Evolutionary conservation across 805 yeast genomes (phyloP).

Genomic region (Yamadazyma paraphyllophila): DNA sequence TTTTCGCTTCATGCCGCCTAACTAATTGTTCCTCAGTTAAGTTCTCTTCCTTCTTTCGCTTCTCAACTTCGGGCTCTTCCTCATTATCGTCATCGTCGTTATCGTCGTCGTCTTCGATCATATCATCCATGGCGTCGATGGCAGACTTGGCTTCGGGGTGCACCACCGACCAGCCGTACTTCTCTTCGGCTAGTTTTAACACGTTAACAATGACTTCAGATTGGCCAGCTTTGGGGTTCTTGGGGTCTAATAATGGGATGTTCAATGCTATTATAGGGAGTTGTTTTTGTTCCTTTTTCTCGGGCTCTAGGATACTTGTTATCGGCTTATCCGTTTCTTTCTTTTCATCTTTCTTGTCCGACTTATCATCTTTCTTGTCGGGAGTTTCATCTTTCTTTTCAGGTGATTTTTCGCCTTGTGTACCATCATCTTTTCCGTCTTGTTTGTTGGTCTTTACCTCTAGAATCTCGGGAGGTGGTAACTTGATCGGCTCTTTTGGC

Average conservation of each 20-base stretch:
- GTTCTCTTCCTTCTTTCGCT: conserved; percentile 21
- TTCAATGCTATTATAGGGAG: conserved; percentile 54
- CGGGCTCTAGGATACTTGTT: conserved; percentile 8
- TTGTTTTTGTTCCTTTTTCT: conserved; percentile 22
- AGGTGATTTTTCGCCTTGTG: conserved; percentile 1
- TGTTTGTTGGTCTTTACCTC: conserved; percentile 13
- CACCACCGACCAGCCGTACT: conserved; percentile 73
- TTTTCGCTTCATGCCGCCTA: conserved; percentile 42
- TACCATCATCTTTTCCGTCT: conserved; percentile 5
- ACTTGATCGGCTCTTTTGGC: conserved; percentile 13
- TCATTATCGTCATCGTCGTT: conserved; percentile 25
- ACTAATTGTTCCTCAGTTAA: conserved; percentile 44
- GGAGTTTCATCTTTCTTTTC: background rate
- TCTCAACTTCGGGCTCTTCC: conserved; percentile 10
- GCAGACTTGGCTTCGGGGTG: conserved; percentile 67
- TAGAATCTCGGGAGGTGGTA: conserved; percentile 23
- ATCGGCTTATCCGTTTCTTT: background rate
- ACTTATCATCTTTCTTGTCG: background rate
- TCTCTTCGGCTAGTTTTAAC: conserved; percentile 71
- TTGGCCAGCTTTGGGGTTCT: conserved; percentile 53
- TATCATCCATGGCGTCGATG: conserved; percentile 45
- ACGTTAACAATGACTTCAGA: conserved; percentile 71
- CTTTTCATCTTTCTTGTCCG: background rate
- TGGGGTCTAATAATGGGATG: conserved; percentile 48
- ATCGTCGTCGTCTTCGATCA: conserved; percentile 32